Conservation (phyloP, 768 basidiomycete species). For the Amanita brunnescens region DNA sequence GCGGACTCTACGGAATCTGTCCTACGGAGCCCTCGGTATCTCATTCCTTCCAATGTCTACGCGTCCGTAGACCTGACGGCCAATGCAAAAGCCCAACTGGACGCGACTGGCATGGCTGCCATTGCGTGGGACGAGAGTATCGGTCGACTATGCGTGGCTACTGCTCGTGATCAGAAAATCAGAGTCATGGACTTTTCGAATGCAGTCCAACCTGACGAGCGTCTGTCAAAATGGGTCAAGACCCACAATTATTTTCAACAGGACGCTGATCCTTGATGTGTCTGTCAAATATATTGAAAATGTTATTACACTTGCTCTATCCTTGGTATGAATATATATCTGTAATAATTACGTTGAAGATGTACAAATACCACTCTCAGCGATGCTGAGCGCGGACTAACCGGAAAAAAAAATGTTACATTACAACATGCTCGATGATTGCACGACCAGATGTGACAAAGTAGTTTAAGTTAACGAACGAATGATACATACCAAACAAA, state of each 20-base stretch:
- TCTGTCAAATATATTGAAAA: background rate
- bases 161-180: conserved; percentile 29
- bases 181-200: conserved; percentile 41
- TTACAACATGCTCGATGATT: background rate
- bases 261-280: background rate
- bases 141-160: conserved; percentile 48
- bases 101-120: conserved; percentile 28
- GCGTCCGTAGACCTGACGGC: conserved; percentile 4
- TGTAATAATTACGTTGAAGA: conserved; percentile 1
- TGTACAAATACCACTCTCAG: background rate
- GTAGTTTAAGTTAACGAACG: background rate
- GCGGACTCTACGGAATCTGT: conserved; percentile 8
- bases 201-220: conserved; percentile 18
- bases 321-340: conserved; percentile 1
- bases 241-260: conserved; percentile 17
- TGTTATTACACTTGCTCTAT: conserved; percentile 3
- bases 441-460: background rate
- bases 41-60: conserved; percentile 1
- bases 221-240: conserved; percentile 24
- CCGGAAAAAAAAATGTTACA: background rate
- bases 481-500: background rate
- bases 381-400: background rate
- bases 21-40: conserved; percentile 1
- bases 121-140: conserved; percentile 61
- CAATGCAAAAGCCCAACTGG: conserved; percentile 7